Percentiles rank a stretch among this genome's conserved stretches.
phyloP scores from a whole-genome alignment of 768 basidiomycete species.

The Amanita thiersii region DNA sequence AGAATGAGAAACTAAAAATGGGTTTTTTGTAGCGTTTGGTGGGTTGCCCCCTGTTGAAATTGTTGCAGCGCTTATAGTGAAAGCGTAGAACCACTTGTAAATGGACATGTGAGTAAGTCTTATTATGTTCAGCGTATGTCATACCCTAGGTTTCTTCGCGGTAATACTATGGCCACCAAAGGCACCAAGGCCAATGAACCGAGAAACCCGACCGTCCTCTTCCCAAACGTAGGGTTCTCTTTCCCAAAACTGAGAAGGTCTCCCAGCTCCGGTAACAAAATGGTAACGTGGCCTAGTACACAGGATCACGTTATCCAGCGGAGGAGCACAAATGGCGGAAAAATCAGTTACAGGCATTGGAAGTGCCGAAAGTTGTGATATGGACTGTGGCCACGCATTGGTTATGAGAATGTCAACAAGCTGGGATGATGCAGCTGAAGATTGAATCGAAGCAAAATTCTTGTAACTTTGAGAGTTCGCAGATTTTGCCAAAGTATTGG shows the following conservation, averaged over 20 bases:
- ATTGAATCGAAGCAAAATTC: constrained; percentile 62
- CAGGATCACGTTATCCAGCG: constrained; percentile 57
- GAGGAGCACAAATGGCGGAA: constrained; percentile 35
- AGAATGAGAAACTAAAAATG: constrained; percentile 41
- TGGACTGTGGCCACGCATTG: constrained; percentile 64
- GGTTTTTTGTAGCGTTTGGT: constrained; percentile 62
- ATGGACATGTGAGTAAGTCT: constrained; percentile 5
- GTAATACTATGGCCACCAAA: constrained; percentile 59
- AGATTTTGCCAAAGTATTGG: constrained; percentile 56
- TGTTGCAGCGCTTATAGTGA: constrained; percentile 59
- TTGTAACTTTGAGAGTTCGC: constrained; percentile 41
- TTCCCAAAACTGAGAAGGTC: constrained; percentile 86
- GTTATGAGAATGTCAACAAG: constrained; percentile 77
- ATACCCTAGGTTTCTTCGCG: constrained; percentile 80
- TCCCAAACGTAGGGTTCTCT: constrained; percentile 88
- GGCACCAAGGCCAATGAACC: constrained; percentile 85
- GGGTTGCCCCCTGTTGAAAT: constrained; percentile 35
- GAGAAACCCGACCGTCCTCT: constrained; percentile 55
- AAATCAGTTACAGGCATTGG: constrained; percentile 41
- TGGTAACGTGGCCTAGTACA: constrained; percentile 81
- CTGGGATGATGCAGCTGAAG: constrained; percentile 51
- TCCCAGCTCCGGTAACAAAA: constrained; percentile 60
- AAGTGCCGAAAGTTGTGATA: constrained; percentile 53
- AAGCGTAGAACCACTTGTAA: constrained; percentile 94
- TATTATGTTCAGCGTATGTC: constrained; percentile 16